Base-by-base conservation (phyloP, 495 filamentous ascomycete genomes). In the Sphaerosporella brunnea region DNA sequence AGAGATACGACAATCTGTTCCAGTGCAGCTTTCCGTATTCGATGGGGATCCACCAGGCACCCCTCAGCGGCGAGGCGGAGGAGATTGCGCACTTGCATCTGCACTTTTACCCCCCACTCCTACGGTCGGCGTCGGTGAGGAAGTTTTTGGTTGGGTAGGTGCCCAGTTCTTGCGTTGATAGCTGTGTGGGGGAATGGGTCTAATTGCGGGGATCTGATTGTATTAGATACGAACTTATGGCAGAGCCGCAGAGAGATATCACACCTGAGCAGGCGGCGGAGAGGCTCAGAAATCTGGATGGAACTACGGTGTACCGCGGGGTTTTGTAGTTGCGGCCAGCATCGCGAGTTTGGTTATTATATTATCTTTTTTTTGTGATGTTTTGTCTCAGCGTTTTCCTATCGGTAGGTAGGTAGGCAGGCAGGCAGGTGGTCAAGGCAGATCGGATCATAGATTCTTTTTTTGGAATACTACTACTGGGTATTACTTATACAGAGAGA, bases 11-110 rank as follows among this genome's bases (percentile, higher is more conserved):
- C 63, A 96, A 97, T 62, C 66, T 97, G 46, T 97, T 97, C 59
- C 82, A 95, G 69, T 95, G 87, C 28, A 81, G 77, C 48, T 97
- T 97, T 58, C 90, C 90, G 0, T 97, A 97, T 64, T 93, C 82
- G 26, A 61, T 61, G 67, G 90, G 90, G 15, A 75, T 97, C 39
- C 90, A 97, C 63, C 90, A 97, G 66, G 87, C 90, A 23, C 92
- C 90, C 8, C 68, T 97, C 3, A 75, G 85, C 30, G 86, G 82
- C n/a, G 77, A 75, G 2, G 70, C 74, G 11, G 82, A 93, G 53
- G 85, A 95, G 63, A 70, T 84, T 25, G 82, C 82, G 41, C 83
- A 93, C 69, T 75, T 97, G 62, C 90, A 97, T 62, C 73, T 97
- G 66, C 90, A 97, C 65, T 97, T 96, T 64, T 95, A 93, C 63